Conservation (phyloP, 257 asterid genomes). For the Catharanthus roseus region DNA sequence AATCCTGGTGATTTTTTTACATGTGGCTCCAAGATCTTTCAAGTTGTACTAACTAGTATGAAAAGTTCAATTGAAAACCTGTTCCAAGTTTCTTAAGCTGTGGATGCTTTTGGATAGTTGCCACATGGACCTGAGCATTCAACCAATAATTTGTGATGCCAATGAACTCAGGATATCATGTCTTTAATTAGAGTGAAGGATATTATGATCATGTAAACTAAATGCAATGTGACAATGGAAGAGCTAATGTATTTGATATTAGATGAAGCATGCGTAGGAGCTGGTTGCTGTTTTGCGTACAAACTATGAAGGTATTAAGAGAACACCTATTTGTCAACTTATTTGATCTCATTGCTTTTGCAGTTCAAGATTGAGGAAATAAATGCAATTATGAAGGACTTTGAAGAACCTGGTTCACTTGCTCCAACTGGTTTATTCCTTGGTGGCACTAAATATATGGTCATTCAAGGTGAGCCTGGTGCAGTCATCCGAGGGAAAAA, state of each 20-base stretch:
- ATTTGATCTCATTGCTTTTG: constrained; percentile 14
- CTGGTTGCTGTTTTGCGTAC: not conserved
- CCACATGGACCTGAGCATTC: not conserved
- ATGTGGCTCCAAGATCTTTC: not conserved
- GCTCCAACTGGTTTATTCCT: constrained; percentile 71
- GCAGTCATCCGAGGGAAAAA: constrained; percentile 76
- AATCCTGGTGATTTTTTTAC: not conserved
- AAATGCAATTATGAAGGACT: constrained; percentile 45
- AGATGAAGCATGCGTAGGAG: no score
- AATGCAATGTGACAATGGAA: not conserved
- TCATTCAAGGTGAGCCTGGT: constrained; percentile 62
- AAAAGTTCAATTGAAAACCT: not conserved
- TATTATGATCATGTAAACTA: not conserved
- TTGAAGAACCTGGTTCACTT: constrained; percentile 54
- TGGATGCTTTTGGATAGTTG: no score
- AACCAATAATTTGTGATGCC: not conserved
- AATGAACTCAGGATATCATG: not conserved
- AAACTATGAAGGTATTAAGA: not conserved
- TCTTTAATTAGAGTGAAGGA: not conserved
- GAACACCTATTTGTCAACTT: not conserved
- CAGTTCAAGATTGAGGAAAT: constrained; percentile 62
- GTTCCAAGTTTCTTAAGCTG: not conserved
- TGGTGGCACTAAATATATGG: constrained; percentile 74
- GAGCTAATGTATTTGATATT: no score
- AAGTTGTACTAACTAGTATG: not conserved